Conservation (phyloP, 2,329 filamentous ascomycete species). For the Diaporthe vaccinii region DNA sequence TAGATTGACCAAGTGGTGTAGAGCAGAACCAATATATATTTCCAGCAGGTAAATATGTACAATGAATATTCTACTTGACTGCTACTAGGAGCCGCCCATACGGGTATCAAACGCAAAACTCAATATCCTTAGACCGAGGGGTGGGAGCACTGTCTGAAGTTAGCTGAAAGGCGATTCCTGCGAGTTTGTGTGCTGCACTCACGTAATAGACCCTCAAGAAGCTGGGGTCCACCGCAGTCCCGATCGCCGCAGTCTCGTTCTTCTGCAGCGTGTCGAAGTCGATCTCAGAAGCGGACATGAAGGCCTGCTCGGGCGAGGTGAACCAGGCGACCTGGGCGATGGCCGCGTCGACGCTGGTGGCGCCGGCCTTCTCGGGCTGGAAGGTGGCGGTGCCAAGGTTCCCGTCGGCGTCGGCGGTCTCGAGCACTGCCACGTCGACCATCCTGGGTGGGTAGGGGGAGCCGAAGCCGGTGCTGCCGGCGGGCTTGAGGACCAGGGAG, state of each 20-base stretch:
- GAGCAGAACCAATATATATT: background rate
- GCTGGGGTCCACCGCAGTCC: constrained; percentile 30
- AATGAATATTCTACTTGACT: background rate
- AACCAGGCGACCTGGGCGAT: constrained; percentile 36
- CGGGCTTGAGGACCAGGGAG: constrained; percentile 34
- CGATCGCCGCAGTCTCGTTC: constrained; percentile 20
- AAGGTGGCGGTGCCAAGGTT: constrained; percentile 32
- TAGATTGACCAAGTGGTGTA: background rate
- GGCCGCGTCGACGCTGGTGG: constrained; percentile 9
- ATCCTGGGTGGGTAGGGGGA: constrained; percentile 29
- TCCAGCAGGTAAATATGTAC: background rate
- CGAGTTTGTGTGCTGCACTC: background rate
- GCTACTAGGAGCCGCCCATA: background rate
- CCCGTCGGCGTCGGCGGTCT: constrained; percentile 22
- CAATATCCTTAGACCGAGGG: background rate
- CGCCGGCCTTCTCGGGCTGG: constrained; percentile 25
- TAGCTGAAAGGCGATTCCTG: background rate
- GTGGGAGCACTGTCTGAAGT: constrained; percentile 9
- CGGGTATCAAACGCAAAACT: background rate
- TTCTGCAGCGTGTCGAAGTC: constrained; percentile 18
- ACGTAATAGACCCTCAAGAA: constrained; percentile 37
- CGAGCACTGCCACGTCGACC: constrained; percentile 24
- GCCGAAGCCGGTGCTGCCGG: constrained; percentile 31
- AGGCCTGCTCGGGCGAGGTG: constrained; percentile 15
- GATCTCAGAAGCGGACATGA: constrained; percentile 31